These are phyloP conservation scores for Neckera pumila DNA, from an alignment of 225 moss, liverwort and hornwort genomes.

Conservation along the genomic window DNA sequence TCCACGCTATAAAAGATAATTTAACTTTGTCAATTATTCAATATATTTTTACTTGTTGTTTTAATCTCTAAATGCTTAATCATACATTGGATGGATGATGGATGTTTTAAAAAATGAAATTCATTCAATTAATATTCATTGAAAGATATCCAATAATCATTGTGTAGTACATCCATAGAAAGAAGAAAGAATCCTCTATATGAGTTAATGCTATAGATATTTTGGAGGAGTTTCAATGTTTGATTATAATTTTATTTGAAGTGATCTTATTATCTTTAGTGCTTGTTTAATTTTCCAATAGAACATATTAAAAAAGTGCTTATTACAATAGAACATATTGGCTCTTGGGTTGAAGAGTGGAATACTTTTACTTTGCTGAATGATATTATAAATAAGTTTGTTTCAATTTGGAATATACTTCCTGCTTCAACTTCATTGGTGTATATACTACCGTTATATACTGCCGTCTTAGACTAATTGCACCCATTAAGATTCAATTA, in stretches of 20 bases:
- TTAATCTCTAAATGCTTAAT: neutral
- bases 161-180: neutral
- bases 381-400: neutral
- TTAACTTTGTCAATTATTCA: neutral
- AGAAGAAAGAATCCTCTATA: neutral
- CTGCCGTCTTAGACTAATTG: too few relatives aligned
- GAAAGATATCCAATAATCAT: neutral
- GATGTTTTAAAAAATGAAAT: neutral
- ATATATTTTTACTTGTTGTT: neutral
- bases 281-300: neutral
- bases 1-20: neutral
- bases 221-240: neutral
- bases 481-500: neutral
- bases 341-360: neutral
- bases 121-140: neutral
- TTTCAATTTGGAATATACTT: too few relatives aligned
- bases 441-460: too few relatives aligned
- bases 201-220: neutral
- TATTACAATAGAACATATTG: neutral
- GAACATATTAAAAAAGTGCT: too few relatives aligned
- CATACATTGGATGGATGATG: neutral
- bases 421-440: neutral
- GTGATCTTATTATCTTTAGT: neutral
- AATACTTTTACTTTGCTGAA: neutral
- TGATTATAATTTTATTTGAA: neutral